Conservation (phyloP, 179 eudicot genomes). For the Spinacia oleracea region DNA sequence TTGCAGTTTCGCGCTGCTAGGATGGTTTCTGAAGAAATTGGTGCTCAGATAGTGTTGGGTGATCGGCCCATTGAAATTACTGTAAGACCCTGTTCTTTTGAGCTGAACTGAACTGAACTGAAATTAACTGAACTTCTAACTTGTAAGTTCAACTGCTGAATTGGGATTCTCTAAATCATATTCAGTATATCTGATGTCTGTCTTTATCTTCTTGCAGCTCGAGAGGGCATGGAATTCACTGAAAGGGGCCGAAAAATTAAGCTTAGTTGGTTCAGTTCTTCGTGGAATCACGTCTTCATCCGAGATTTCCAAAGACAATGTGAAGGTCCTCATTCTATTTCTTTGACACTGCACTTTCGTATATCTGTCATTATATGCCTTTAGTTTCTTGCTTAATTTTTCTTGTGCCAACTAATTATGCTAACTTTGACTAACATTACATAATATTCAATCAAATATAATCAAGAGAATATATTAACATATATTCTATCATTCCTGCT, state of each 20-base stretch:
- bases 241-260: slow-evolving; percentile 66
- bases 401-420: too few species aligned
- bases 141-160: background rate
- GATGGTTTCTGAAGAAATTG: slow-evolving; percentile 74
- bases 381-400: background rate
- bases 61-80: slow-evolving; percentile 96
- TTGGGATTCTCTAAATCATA: background rate
- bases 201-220: slow-evolving; percentile 47
- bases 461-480: too few species aligned
- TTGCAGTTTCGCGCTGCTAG: slow-evolving; percentile 93
- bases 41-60: slow-evolving; percentile 89
- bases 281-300: slow-evolving; percentile 69
- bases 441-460: too few species aligned
- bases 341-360: background rate
- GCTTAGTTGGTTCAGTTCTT: slow-evolving; percentile 56
- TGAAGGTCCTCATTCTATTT: slow-evolving; percentile 43
- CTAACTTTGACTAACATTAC: too few species aligned
- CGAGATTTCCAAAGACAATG: slow-evolving; percentile 40
- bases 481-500: too few species aligned
- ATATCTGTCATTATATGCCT: background rate
- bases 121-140: too few species aligned
- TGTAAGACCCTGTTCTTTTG: too few species aligned
- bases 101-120: too few species aligned
- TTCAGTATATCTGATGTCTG: background rate
- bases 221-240: slow-evolving; percentile 95